These are phyloP conservation scores for Kentomonas sorsogonicus DNA, from an alignment of 208 protist genomes.

Conservation along the genomic window DNA sequence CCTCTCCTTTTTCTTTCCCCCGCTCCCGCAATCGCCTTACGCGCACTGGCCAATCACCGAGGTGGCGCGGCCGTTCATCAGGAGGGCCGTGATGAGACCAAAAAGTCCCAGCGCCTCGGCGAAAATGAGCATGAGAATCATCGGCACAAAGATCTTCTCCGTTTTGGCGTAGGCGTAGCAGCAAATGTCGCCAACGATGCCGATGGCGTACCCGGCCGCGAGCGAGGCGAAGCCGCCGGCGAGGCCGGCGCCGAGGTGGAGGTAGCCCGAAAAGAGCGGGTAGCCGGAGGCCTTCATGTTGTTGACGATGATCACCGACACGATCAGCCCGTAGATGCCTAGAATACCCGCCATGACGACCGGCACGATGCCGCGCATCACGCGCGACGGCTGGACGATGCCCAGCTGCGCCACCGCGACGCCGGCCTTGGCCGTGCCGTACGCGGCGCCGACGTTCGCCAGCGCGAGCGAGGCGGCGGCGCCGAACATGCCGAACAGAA, in stretches of 20 bases:
- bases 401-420: conserved; percentile 96
- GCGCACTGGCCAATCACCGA: conserved; percentile 37
- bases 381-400: conserved; percentile 90
- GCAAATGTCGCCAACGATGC: conserved; percentile 98
- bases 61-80: conserved; percentile 82
- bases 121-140: conserved; percentile 99
- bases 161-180: conserved; percentile 91
- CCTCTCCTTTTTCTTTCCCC: not conserved
- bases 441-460: conserved; percentile 95
- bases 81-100: conserved; percentile 98
- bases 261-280: conserved; percentile 85
- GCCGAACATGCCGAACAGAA: conserved; percentile 95
- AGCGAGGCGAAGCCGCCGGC: conserved; percentile 93
- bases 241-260: conserved; percentile 96
- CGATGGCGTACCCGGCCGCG: conserved; percentile 97
- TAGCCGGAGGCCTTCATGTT: conserved; percentile 74
- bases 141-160: conserved; percentile 98
- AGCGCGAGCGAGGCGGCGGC: conserved; percentile 80
- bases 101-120: conserved; percentile 97
- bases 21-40: not conserved
- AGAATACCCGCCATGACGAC: conserved; percentile 94
- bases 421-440: conserved; percentile 97
- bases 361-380: conserved; percentile 92
- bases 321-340: conserved; percentile 85
- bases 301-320: conserved; percentile 84